Evolutionary conservation across 176 grass and related monocot species (phyloP), one percentile per base, ranked within the genome.

Genomic region (Pharus latifolius): DNA sequence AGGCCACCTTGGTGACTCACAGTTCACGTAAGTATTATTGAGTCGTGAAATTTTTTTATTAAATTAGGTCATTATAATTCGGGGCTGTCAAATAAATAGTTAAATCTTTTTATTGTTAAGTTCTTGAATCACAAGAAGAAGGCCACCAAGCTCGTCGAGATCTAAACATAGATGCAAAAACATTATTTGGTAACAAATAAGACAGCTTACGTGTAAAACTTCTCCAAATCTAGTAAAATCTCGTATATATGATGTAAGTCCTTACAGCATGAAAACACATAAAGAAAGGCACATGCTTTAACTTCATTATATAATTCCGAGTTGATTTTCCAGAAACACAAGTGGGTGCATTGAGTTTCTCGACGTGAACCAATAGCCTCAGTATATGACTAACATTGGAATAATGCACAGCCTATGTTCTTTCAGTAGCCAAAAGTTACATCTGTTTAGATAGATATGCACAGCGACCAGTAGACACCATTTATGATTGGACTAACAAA

Each of bases 131-230:
- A 98, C 47, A 23, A 82, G 45, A 72, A 74, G 63, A 67, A 98
- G 85, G 51, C 83, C 87, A 24, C 90, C 90, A 58, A 91, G 77
- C 69, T 98, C 94, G 81, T 94, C 84, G 69, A 88, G 87, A 62
- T 98, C 95, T 98, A 77, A 64, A 24, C 41, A 70, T 63, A 62
- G 9, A 45, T 22, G 49, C 17, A n/a, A n/a, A 84, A 17, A n/a
- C n/a, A 22, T 49, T 42, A 32, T n/a, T 38, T 10, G 17, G n/a
- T 3, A 10, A 55, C 23, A 55, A 55, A n/a, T n/a, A 18, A 22
- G 10, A 18, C n/a, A 55, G 23, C 35, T 38, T 38, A 38, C 6
- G 6, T 38, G 8, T 38, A 9, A 38, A 41, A 16, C 67, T 46
- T 74, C 29, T 78, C 25, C 51, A 73, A 66, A 73, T 45, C 4